phyloP scores from a whole-genome alignment of 257 asterid genomes.

The Verbascum thapsus region DNA sequence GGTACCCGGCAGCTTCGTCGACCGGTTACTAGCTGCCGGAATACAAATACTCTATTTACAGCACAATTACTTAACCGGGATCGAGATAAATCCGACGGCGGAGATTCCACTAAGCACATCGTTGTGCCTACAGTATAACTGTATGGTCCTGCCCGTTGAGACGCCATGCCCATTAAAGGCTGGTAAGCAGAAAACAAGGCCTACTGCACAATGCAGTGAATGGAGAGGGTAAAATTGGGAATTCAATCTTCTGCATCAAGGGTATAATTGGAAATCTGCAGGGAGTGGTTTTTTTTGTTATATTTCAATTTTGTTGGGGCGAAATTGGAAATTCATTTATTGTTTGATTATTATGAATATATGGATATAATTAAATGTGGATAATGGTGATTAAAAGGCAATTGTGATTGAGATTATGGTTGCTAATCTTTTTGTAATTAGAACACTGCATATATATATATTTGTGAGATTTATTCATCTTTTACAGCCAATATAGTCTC shows the following conservation, averaged over 20 bases:
- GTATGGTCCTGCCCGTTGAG: slow-evolving; percentile 84
- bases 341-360: not conserved
- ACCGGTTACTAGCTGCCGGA: slow-evolving; percentile 61
- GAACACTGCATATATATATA: slow-evolving; percentile 5
- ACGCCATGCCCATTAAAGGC: slow-evolving; percentile 88
- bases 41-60: slow-evolving; percentile 68
- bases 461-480: no score
- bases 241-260: slow-evolving; percentile 17
- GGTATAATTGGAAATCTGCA: slow-evolving; percentile 31
- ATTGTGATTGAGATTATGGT: not conserved
- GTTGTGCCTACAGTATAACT: slow-evolving; percentile 86
- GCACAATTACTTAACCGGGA: slow-evolving; percentile 90
- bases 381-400: slow-evolving; percentile 20
- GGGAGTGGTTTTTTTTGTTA: slow-evolving; percentile 13
- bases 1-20: slow-evolving; percentile 73
- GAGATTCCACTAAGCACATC: slow-evolving; percentile 77
- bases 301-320: slow-evolving; percentile 13
- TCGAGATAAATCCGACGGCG: slow-evolving; percentile 72
- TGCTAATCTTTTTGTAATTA: slow-evolving; percentile 39
- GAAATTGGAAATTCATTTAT: slow-evolving; percentile 23
- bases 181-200: slow-evolving; percentile 83
- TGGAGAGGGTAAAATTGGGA: slow-evolving; percentile 67
- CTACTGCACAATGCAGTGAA: slow-evolving; percentile 67
- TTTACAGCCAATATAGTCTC: no score
- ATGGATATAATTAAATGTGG: slow-evolving; percentile 37